phyloP scores from a whole-genome alignment of 78 protist genomes.

The Tieghemostelium lacteum region DNA sequence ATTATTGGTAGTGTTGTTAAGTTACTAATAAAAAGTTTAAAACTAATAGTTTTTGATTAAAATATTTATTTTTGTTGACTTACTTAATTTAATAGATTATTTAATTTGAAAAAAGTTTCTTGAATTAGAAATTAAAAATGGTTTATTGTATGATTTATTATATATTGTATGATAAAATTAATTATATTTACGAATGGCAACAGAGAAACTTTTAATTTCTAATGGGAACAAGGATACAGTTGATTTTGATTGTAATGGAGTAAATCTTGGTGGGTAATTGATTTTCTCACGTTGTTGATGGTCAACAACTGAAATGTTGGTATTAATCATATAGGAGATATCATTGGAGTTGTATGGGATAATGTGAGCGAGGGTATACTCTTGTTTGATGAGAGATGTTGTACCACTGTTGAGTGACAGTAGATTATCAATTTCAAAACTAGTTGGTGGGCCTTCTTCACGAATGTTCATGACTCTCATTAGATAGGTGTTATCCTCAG shows the following conservation, averaged over 20 bases:
- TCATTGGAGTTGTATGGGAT: not conserved
- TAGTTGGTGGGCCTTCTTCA: not conserved
- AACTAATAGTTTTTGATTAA: too few species aligned
- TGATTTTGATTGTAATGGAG: not conserved
- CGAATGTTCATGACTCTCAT: constrained; percentile 17
- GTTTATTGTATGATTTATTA: too few species aligned
- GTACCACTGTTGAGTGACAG: constrained; percentile 2
- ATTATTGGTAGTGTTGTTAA: too few species aligned
- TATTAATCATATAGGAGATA: not conserved
- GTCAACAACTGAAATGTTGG: not conserved
- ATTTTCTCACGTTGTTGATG: not conserved
- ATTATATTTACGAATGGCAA: not conserved
- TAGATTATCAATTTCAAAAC: not conserved
- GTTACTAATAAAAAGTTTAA: too few species aligned
- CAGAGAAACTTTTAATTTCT: not conserved
- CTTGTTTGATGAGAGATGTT: constrained; percentile 1
- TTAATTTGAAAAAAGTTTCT: too few species aligned
- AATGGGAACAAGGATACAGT: not conserved
- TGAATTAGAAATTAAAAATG: too few species aligned
- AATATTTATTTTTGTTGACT: too few species aligned
- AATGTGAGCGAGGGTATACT: not conserved
- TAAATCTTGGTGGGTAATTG: not conserved
- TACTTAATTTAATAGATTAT: too few species aligned
- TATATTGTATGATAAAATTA: too few species aligned
- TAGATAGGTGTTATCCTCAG: not conserved